Conservation (phyloP, 768 basidiomycete species). For the Sporobolomyces pararoseus region DNA sequence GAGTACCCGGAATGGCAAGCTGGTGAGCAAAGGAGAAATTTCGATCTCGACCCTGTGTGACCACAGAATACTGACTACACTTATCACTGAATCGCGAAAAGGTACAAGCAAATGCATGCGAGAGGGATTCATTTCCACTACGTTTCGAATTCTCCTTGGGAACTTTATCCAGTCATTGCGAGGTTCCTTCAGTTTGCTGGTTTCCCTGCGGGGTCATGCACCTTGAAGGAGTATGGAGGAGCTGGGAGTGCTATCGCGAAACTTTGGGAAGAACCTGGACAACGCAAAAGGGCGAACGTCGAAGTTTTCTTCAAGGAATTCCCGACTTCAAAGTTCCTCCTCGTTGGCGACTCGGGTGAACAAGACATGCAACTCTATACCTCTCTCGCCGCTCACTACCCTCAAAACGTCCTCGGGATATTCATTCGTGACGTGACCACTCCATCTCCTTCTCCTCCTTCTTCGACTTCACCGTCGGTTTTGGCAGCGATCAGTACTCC, state of each 20-base stretch:
- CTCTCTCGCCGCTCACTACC: conserved; percentile 64
- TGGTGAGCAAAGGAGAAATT: neutral
- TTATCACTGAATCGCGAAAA: too few species aligned
- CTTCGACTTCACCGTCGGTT: neutral
- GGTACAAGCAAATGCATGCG: conserved; percentile 46
- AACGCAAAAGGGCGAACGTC: conserved; percentile 75
- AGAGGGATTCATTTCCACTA: conserved; percentile 78
- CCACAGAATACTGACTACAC: neutral
- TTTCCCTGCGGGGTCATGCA: conserved; percentile 60
- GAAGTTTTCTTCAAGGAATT: conserved; percentile 51
- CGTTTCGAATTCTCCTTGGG: conserved; percentile 79
- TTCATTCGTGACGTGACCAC: conserved; percentile 73
- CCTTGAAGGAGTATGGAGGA: conserved; percentile 68
- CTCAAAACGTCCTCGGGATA: conserved; percentile 66
- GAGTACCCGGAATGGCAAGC: conserved; percentile 60
- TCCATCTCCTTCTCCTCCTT: conserved; percentile 8
- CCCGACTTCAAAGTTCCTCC: conserved; percentile 57
- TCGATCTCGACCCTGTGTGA: neutral
- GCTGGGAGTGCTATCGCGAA: conserved; percentile 75
- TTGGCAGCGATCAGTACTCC: neutral
- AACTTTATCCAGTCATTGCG: conserved; percentile 70
- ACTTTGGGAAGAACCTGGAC: conserved; percentile 70
- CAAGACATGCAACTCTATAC: conserved; percentile 91
- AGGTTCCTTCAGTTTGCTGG: conserved; percentile 69
- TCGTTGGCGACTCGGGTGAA: conserved; percentile 89